Base-by-base conservation (phyloP, 2,329 filamentous ascomycete species). In the Exophiala bonariae region DNA sequence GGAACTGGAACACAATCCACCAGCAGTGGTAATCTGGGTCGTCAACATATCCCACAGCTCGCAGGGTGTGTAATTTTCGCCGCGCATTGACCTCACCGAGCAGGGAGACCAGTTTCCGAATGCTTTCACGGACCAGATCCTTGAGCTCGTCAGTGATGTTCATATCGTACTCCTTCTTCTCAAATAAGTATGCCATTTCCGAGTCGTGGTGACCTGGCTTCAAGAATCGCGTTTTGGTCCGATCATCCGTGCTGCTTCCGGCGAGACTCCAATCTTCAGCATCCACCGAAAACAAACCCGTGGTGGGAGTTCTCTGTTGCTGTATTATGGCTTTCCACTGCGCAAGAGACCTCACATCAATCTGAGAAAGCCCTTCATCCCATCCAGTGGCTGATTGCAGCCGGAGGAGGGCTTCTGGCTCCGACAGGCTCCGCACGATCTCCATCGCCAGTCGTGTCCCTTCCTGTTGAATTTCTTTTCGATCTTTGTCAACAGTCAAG, bases 1-100 rank as follows among this genome's bases (percentile, higher is more conserved):
- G 41, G 30, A 44, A 44, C 30, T 39, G 23, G 11, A 44, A 20
- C 41, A 44, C 41, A 14, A 44, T 31, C 41, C 41, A 44, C 10
- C 30, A 44, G 30, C 41, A 44, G 30, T 35, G 30, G 14, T 39
- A 6, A 17, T 31, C 28, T 14, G 26, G 26, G 41, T 44, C 41
- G 16, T 20, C 30, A 19, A 44, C 30, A n/a, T 44, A 35, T 10
- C 30, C 41, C 19, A 44, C 17, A 8, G 41, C 41, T 20, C 35
- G 26, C 5, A 35, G 26, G 2, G 41, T 44, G n/a, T 35, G 16
- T 10, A 39, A 11, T n/a, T 39, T 39, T 39, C 16, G 36, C 16
- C 23, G 36, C 16, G 36, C 5, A n/a, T 19, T n/a, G 6, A 19
- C 9, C 36, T 23, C 16, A 3, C 36, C 36, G 9, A 39, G 16